phyloP scores from a whole-genome alignment of 345 rosid genomes.

The Balakata baccata region DNA sequence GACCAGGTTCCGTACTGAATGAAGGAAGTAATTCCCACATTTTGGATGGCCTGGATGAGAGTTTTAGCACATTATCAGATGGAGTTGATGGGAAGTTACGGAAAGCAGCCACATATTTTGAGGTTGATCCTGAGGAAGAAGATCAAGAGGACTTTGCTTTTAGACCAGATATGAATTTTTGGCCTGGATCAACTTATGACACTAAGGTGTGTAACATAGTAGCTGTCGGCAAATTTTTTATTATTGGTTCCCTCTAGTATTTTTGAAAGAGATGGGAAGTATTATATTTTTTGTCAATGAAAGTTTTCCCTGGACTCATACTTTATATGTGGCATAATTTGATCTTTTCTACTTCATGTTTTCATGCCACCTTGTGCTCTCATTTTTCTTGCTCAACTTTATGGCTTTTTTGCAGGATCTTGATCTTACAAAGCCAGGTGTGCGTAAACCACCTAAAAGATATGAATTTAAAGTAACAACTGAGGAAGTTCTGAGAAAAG shows the following conservation, averaged over 20 bases:
- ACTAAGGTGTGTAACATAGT: constrained; percentile 33
- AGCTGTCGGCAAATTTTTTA: background rate
- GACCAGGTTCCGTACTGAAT: background rate
- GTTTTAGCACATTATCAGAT: constrained; percentile 29
- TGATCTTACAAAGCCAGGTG: constrained; percentile 48
- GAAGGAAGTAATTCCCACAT: background rate
- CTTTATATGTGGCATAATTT: background rate
- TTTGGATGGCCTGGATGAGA: constrained; percentile 9
- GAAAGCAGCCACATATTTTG: constrained; percentile 39
- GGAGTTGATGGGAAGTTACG: constrained; percentile 49
- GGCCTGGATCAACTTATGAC: constrained; percentile 24
- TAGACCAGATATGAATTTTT: constrained; percentile 41
- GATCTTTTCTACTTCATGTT: background rate
- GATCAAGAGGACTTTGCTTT: constrained; percentile 30
- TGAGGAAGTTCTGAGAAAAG: constrained; percentile 53
- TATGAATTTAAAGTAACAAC: constrained; percentile 55
- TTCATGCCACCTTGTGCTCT: background rate
- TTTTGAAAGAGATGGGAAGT: too few species aligned
- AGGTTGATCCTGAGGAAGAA: constrained; percentile 33
- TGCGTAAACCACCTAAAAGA: constrained; percentile 25
- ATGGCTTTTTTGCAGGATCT: constrained; percentile 46
- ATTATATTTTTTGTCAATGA: too few species aligned
- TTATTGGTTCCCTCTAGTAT: background rate
- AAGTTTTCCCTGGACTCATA: background rate
- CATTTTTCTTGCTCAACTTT: background rate